These are phyloP conservation scores for Globisporangium parvum DNA, from an alignment of 352 stramenopile genomes.

Conservation along the genomic window DNA sequence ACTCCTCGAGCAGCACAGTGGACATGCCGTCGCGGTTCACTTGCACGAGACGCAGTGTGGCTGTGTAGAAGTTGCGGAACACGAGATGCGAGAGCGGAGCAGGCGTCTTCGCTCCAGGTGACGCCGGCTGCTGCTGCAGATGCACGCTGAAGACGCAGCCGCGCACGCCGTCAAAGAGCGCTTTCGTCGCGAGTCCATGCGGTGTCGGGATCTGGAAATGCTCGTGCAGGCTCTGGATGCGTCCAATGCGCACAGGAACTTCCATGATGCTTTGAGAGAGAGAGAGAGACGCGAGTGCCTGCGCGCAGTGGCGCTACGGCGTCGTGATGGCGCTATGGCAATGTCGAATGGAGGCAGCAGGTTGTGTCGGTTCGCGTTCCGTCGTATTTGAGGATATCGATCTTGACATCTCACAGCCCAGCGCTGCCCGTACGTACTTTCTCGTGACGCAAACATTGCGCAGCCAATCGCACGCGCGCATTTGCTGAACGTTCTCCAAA, in stretches of 20 bases:
- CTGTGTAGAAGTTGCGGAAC: slow-evolving; percentile 71
- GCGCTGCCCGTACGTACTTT: background rate
- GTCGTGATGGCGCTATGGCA: background rate
- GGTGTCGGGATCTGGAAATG: slow-evolving; percentile 12
- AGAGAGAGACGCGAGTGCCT: no score
- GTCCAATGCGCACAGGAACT: slow-evolving; percentile 12
- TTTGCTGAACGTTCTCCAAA: background rate
- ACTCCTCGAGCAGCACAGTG: slow-evolving; percentile 29
- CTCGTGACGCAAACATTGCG: background rate
- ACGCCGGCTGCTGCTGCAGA: slow-evolving; percentile 8
- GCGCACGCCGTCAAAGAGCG: slow-evolving; percentile 22
- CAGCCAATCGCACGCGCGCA: background rate
- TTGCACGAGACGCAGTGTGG: slow-evolving; percentile 45
- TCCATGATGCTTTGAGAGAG: slow-evolving; percentile 10
- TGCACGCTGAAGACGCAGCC: slow-evolving; percentile 34
- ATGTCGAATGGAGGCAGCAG: background rate
- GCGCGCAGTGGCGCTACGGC: background rate
- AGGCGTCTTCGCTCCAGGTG: background rate
- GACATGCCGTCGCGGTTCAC: slow-evolving; percentile 34
- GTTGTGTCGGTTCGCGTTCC: background rate
- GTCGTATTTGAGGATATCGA: background rate
- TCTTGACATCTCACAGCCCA: background rate
- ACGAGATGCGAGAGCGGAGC: slow-evolving; percentile 24
- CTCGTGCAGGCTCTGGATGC: slow-evolving; percentile 15
- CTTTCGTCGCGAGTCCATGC: slow-evolving; percentile 11